Base-by-base conservation (phyloP, 352 stramenopile species). In the Nothophytophthora sp. region DNA sequence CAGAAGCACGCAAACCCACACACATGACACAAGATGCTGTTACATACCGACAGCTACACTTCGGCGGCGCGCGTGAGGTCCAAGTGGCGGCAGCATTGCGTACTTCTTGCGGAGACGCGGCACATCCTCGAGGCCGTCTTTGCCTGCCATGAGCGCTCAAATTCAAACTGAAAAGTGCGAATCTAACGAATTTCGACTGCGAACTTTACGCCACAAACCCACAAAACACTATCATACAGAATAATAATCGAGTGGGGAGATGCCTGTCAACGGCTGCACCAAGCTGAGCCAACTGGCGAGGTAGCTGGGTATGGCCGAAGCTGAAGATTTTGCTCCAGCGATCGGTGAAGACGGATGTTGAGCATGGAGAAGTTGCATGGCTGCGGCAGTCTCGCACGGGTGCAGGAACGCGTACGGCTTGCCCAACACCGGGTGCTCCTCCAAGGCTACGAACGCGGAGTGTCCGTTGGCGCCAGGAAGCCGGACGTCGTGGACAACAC, bases 231-330 rank as follows among this genome's bases (percentile, higher is more conserved):
- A 59, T 59, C 40, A 42, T 61, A 58, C 5, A 43, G 44, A 48
- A 59, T 60, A 61, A 43, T 85, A 85, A 11, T 72, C 57, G 7
- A 60, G 13, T 11, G 76, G 76, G 1, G 71, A 66, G 24, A 91
- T 78, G 41, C 51, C 36, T 22, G 80, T 90, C 41, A 89, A 32
- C 15, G 78, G 74, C 46, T 82, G 72, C 45, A 93, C 78, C 35
- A 93, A 78, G 38, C 78, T 90, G 24, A 93, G 63, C 83, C 83
- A 93, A 15, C 74, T 74, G 28, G 78, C 44, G 28, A 93, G 70
- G 41, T 88, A 89, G 5, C 29, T 40, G 7, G 74, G 55, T 2
- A 62, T 11, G 30, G 40, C 8, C 4, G 35, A 6, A 18, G 52
- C 28, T 4, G 23, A 27, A 18, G 15, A 28, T 48, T 45, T 16